Conservation (phyloP, 1,284 basidiomycete genomes). For the Athelia sp. region DNA sequence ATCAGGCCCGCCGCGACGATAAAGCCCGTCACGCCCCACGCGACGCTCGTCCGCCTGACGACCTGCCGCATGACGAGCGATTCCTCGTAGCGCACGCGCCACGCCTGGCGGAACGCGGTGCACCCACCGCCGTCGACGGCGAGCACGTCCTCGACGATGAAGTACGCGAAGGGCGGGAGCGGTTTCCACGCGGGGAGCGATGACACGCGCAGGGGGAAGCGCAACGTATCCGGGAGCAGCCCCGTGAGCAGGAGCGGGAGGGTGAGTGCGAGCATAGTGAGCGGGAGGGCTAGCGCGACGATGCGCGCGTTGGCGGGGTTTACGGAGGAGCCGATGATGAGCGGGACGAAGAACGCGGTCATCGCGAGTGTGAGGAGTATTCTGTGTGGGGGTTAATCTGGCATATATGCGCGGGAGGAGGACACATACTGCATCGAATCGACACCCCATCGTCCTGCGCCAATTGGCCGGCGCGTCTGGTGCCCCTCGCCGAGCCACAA, state of each 20-base stretch:
- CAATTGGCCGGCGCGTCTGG: constrained; percentile 22
- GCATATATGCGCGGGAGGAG: background rate
- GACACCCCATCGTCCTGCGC: constrained; percentile 21
- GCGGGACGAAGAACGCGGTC: constrained; percentile 24
- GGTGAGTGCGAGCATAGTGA: constrained; percentile 24
- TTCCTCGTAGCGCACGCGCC: constrained; percentile 26
- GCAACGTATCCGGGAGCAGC: constrained; percentile 13
- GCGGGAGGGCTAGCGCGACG: constrained; percentile 26
- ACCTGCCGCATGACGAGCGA: constrained; percentile 23
- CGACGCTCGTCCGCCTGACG: constrained; percentile 4
- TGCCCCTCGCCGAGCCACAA: constrained; percentile 21
- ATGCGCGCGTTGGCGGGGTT: constrained; percentile 20
- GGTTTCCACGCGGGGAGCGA: constrained; percentile 22
- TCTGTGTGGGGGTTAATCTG: constrained; percentile 8
- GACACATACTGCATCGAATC: constrained; percentile 23
- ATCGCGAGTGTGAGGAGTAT: constrained; percentile 20
- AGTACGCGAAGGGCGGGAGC: constrained; percentile 25
- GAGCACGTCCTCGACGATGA: constrained; percentile 26
- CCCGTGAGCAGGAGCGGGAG: constrained; percentile 19
- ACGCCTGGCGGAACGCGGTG: constrained; percentile 27
- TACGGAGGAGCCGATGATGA: constrained; percentile 26
- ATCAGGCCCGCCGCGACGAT: constrained; percentile 13
- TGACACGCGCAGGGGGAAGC: constrained; percentile 26
- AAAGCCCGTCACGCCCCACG: background rate
- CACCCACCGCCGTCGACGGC: constrained; percentile 28